phyloP scores from a whole-genome alignment of 1,284 basidiomycete genomes.

The Coriolopsis trogii region DNA sequence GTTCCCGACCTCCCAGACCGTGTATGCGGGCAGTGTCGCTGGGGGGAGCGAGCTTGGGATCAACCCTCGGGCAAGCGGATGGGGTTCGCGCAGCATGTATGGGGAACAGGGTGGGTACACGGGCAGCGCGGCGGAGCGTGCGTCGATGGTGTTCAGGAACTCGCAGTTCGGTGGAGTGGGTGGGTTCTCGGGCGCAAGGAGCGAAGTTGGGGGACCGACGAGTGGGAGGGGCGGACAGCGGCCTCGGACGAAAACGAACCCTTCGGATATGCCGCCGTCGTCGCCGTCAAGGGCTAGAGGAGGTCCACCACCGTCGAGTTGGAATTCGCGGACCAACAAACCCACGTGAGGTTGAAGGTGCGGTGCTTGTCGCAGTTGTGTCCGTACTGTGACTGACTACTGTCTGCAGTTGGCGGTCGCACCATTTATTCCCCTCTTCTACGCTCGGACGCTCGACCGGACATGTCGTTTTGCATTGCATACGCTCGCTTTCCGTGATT shows the following conservation, averaged over 20 bases:
- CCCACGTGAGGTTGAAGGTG: conserved; percentile 14
- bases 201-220: conserved; percentile 21
- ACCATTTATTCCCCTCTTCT: background rate
- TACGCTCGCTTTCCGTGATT: conserved; percentile 1
- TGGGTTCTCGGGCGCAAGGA: conserved; percentile 30
- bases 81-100: conserved; percentile 67
- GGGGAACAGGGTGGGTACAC: conserved; percentile 53
- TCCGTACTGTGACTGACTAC: background rate
- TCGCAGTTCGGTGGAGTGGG: conserved; percentile 25
- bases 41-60: conserved; percentile 59
- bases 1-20: conserved; percentile 56
- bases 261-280: conserved; percentile 39
- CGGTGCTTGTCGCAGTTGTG: background rate
- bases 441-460: background rate
- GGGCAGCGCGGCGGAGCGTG: conserved; percentile 44
- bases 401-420: background rate
- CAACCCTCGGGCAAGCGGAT: conserved; percentile 39
- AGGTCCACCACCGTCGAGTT: conserved; percentile 61
- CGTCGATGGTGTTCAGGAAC: conserved; percentile 28
- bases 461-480: background rate
- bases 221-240: conserved; percentile 34
- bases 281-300: conserved; percentile 29
- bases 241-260: conserved; percentile 58
- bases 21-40: conserved; percentile 52
- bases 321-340: conserved; percentile 42